These are phyloP conservation scores for Gentiana straminea DNA, from an alignment of 257 asterid species.

Conservation along the genomic window DNA sequence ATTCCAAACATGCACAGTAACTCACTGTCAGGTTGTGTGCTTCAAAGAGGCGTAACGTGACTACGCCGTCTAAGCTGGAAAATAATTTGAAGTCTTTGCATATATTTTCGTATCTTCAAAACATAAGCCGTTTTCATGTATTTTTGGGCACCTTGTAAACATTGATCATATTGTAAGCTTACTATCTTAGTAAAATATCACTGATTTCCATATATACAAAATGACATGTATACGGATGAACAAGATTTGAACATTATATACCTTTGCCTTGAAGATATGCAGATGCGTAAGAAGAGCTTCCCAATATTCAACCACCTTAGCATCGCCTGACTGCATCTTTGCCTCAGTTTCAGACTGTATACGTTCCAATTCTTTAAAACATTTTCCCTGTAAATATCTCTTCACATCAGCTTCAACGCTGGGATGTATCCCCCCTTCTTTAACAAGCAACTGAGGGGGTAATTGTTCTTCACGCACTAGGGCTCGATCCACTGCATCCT, in stretches of 20 bases:
- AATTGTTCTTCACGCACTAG: slow-evolving; percentile 83
- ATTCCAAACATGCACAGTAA: slow-evolving; percentile 14
- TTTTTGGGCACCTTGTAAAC: no score
- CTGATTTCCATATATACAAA: no score
- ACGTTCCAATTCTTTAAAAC: slow-evolving; percentile 44
- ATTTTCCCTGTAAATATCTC: slow-evolving; percentile 55
- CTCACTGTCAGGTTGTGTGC: no score
- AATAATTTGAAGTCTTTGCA: no score
- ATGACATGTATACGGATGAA: no score
- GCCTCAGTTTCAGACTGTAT: slow-evolving; percentile 69
- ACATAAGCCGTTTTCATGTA: no score
- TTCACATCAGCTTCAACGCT: slow-evolving; percentile 86
- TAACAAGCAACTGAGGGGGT: slow-evolving; percentile 70
- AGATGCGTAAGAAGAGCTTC: slow-evolving; percentile 84
- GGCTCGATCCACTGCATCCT: slow-evolving; percentile 85
- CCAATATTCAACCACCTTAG: slow-evolving; percentile 92
- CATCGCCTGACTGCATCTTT: slow-evolving; percentile 85
- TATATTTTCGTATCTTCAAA: no score
- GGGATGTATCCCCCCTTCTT: slow-evolving; percentile 80
- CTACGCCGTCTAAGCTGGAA: no score
- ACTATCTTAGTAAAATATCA: no score
- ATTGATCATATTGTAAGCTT: no score
- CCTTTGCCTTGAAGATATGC: slow-evolving; percentile 90
- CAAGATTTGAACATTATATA: slow-evolving; percentile 5
- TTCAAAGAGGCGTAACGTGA: no score